Evolutionary conservation across 2,329 filamentous ascomycete species (phyloP).

Genomic region (Cryoendolithus antarcticus): DNA sequence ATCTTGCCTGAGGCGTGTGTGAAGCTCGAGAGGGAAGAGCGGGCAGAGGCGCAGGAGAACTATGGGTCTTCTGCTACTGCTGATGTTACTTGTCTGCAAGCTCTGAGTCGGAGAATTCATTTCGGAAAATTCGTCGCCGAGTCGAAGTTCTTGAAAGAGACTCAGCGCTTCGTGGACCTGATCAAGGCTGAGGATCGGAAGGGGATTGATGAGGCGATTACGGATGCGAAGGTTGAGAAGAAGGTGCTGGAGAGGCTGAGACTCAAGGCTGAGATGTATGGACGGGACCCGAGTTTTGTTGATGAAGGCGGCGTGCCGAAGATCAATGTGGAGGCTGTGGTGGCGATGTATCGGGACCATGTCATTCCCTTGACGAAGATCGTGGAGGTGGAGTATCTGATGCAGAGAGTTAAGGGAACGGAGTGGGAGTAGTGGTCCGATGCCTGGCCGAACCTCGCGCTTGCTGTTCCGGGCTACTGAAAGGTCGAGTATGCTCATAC

Average conservation of each 20-base stretch:
- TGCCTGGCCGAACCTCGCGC: no score
- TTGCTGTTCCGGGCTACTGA: no score
- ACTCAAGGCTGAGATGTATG: slow-evolving; percentile 86
- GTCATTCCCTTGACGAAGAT: slow-evolving; percentile 97
- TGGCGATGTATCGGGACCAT: slow-evolving; percentile 77
- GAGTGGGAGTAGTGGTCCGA: slow-evolving; percentile 29
- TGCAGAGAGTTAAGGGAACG: slow-evolving; percentile 65
- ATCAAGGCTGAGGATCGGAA: slow-evolving; percentile 70
- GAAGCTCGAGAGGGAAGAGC: slow-evolving; percentile 63
- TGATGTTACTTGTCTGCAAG: slow-evolving; percentile 82
- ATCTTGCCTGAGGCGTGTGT: slow-evolving; percentile 76
- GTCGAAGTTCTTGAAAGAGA: slow-evolving; percentile 78
- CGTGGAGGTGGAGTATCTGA: slow-evolving; percentile 94
- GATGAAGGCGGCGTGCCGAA: slow-evolving; percentile 43
- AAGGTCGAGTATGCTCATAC: no score
- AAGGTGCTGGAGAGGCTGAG: slow-evolving; percentile 78
- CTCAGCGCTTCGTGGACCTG: slow-evolving; percentile 65
- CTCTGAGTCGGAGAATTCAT: slow-evolving; percentile 80
- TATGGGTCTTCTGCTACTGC: slow-evolving; percentile 87
- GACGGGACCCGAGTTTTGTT: slow-evolving; percentile 63
- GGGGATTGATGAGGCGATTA: slow-evolving; percentile 82
- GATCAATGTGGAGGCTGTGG: slow-evolving; percentile 85
- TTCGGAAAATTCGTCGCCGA: slow-evolving; percentile 99
- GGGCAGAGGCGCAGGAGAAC: slow-evolving; percentile 72
- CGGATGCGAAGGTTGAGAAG: slow-evolving; percentile 75